These are phyloP conservation scores for Moesziomyces parantarcticus DNA, from an alignment of 1,284 basidiomycete species.

Conservation along the genomic window DNA sequence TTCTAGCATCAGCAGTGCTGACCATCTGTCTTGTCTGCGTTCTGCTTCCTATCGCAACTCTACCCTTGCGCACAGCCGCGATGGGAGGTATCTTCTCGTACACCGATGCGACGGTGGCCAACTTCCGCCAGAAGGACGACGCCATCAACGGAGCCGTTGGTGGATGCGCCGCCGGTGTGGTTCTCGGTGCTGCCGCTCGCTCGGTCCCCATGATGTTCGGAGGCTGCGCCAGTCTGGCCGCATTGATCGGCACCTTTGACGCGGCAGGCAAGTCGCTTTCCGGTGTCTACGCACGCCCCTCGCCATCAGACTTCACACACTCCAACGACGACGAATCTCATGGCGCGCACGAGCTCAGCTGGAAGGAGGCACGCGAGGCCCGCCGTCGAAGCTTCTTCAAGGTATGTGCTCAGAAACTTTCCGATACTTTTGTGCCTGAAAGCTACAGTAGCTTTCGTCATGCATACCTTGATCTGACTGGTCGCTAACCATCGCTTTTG, in stretches of 20 bases:
- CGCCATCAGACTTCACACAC: constrained; percentile 36
- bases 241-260: constrained; percentile 83
- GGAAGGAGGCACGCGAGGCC: constrained; percentile 70
- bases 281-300: constrained; percentile 42
- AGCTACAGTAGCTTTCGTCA: too few relatives aligned
- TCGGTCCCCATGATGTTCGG: constrained; percentile 86
- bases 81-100: constrained; percentile 89
- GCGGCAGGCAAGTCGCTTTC: constrained; percentile 74
- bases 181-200: constrained; percentile 85
- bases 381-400: constrained; percentile 71
- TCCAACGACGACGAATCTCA: constrained; percentile 56
- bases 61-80: constrained; percentile 71
- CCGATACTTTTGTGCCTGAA: neutral
- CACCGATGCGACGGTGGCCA: constrained; percentile 83
- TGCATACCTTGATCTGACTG: neutral
- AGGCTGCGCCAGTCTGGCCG: constrained; percentile 82
- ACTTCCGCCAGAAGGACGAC: constrained; percentile 83
- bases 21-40: constrained; percentile 3
- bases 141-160: constrained; percentile 85
- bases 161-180: constrained; percentile 91
- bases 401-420: constrained; percentile 52
- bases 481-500: neutral
- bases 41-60: constrained; percentile 9
- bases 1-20: constrained; percentile 7
- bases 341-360: constrained; percentile 61